Percentiles rank a stretch among this genome's conserved stretches.
Conservation (phyloP, 2,329 filamentous ascomycete genomes). For the Pseudopithomyces chartarum region DNA sequence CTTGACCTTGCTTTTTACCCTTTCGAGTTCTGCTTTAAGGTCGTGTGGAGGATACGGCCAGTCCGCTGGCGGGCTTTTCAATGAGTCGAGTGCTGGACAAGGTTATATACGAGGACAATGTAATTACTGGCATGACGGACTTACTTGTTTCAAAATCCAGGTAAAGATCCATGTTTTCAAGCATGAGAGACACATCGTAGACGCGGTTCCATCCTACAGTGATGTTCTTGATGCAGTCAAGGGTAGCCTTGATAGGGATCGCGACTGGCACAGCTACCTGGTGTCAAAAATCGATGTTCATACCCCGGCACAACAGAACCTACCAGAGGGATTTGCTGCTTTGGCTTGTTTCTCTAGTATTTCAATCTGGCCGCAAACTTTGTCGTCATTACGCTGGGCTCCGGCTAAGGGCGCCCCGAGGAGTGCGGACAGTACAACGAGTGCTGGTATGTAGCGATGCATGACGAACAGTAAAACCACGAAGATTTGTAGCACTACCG, state of each 20-base stretch:
- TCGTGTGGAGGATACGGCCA: conserved; percentile 7
- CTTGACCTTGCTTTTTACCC: conserved; percentile 14
- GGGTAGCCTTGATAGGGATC: conserved; percentile 1
- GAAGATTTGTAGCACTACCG: neutral
- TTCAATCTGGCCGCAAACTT: conserved; percentile 4
- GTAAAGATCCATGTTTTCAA: neutral
- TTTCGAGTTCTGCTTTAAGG: neutral
- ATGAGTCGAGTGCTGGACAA: neutral
- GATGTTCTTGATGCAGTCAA: conserved; percentile 6
- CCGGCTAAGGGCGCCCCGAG: neutral
- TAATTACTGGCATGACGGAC: neutral
- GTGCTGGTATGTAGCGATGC: neutral
- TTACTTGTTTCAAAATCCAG: conserved; percentile 6
- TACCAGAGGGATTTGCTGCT: conserved; percentile 3
- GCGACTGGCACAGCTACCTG: neutral
- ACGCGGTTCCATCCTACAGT: neutral
- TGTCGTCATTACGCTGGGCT: neutral
- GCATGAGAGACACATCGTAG: conserved; percentile 1
- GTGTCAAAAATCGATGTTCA: neutral
- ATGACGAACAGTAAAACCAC: neutral
- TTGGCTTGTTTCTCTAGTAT: neutral
- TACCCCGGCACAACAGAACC: too few relatives aligned
- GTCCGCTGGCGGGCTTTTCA: conserved; percentile 4
- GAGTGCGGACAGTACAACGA: neutral
- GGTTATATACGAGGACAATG: neutral